These are phyloP conservation scores for Phylloporus rhodoxanthus DNA, from an alignment of 768 basidiomycete genomes.

Conservation along the genomic window DNA sequence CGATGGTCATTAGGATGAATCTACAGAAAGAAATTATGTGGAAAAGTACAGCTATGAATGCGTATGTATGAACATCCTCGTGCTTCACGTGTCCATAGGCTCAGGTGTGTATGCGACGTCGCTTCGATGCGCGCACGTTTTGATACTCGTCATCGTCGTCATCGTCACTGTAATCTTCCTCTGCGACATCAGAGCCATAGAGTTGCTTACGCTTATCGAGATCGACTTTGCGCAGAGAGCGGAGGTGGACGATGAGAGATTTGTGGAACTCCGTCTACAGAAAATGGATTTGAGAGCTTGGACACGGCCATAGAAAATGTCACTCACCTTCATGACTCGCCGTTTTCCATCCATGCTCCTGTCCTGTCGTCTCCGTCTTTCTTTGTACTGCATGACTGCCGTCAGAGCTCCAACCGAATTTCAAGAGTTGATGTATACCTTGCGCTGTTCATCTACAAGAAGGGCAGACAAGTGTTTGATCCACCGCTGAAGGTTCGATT, in stretches of 20 bases:
- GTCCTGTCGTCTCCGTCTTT: conserved; percentile 53
- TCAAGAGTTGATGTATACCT: conserved; percentile 38
- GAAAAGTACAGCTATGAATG: conserved; percentile 24
- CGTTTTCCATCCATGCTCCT: conserved; percentile 42
- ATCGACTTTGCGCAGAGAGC: conserved; percentile 57
- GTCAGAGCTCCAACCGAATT: conserved; percentile 5
- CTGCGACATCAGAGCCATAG: conserved; percentile 36
- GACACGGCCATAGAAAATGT: background rate
- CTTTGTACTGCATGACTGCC: conserved; percentile 44
- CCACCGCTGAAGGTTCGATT: conserved; percentile 56
- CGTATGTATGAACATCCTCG: conserved; percentile 21
- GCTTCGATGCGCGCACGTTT: conserved; percentile 26
- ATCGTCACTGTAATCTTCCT: conserved; percentile 34
- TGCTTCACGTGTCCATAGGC: conserved; percentile 15
- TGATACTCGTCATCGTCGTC: conserved; percentile 33
- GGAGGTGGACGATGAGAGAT: conserved; percentile 51
- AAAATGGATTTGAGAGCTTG: background rate
- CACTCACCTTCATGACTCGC: conserved; percentile 53
- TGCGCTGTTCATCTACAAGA: conserved; percentile 61
- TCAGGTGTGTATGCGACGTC: conserved; percentile 26
- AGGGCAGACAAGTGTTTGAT: conserved; percentile 58
- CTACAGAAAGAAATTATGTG: conserved; percentile 27
- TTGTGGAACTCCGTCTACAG: conserved; percentile 65
- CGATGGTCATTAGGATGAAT: conserved; percentile 24
- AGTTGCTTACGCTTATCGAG: conserved; percentile 42